Conservation (phyloP, 2,329 filamentous ascomycete species). For the Thielaviopsis ethacetica region DNA sequence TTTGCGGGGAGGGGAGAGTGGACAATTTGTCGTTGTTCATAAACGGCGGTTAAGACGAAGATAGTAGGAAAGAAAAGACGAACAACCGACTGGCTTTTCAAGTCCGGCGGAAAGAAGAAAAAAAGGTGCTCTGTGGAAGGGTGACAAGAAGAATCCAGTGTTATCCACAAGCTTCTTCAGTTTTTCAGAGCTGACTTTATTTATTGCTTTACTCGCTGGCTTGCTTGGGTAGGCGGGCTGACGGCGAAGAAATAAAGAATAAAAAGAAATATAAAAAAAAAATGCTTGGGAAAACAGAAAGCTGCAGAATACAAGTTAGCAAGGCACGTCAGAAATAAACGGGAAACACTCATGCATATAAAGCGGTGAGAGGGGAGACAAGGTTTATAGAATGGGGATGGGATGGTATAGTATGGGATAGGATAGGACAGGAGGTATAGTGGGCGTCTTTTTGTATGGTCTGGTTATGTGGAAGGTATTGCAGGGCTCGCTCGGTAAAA, state of each 20-base stretch:
- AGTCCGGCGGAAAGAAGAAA: background rate
- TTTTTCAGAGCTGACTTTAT: background rate
- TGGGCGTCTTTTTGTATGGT: background rate
- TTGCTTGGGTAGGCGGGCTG: background rate
- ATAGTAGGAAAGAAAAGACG: background rate
- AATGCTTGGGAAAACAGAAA: background rate
- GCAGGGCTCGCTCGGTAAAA: background rate
- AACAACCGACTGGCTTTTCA: background rate
- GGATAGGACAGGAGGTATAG: background rate
- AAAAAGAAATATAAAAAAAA: background rate
- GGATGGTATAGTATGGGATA: background rate
- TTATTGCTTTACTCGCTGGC: background rate
- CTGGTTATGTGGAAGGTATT: background rate
- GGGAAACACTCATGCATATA: background rate
- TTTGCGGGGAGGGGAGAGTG: conserved; percentile 51
- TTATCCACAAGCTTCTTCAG: background rate
- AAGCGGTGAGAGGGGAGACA: background rate
- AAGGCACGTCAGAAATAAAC: background rate
- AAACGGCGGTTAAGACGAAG: conserved; percentile 34
- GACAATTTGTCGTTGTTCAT: conserved; percentile 53
- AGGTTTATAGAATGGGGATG: background rate
- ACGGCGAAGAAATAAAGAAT: background rate
- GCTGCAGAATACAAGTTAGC: background rate
- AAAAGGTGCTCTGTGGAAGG: background rate
- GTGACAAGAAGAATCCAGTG: conserved; percentile 2